Evolutionary conservation across 2,329 filamentous ascomycete species (phyloP), one percentile per base, ranked within the genome.

Genomic region (Curvularia sp.): DNA sequence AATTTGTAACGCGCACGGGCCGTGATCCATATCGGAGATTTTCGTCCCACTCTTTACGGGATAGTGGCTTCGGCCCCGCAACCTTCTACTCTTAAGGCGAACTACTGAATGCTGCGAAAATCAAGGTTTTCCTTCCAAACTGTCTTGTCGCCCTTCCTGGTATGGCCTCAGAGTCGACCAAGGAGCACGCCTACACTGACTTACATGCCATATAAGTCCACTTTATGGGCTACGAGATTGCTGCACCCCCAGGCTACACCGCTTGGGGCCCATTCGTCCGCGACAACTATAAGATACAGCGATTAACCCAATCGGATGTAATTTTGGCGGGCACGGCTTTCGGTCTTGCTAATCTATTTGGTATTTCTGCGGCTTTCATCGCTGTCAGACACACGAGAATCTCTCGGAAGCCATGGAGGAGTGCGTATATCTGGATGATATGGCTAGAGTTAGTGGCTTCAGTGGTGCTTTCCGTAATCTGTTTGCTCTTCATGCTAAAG

Each of bases 361-460:
- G 62, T 3, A 42, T 61, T 12, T 46, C 59, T 10, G 69, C 74
- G 6, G 66, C 75, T 34, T 79, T 73, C 51, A 61, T 69, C 36
- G 77, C 72, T 7, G 43, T 60, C 27, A 57, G 12, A 53, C 73
- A 65, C 61, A 77, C 52, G 47, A 69, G 47, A 53, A 43, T 55
- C 13, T 68, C 65, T 25, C 63, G 64, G 5, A 53, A 39, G 54
- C 59, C 72, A 7, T 58, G 61, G 38, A 63, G 61, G 15, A 80
- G 78, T 49, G 60, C 67, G 0, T 82, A 82, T 53, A 72, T 83
- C 0, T 79, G 77, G 72, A 79, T 83, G 78, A 75, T 83, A 49
- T 83, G 81, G 81, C 53, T 76, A 5, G 81, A 83, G 65, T 73
- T 82, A 7, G 15, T 72, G 3, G 79, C 80, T 3, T 81, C 77